These are phyloP conservation scores for Buxus sempervirens DNA, from an alignment of 164 flowering plant genomes.

Conservation along the genomic window DNA sequence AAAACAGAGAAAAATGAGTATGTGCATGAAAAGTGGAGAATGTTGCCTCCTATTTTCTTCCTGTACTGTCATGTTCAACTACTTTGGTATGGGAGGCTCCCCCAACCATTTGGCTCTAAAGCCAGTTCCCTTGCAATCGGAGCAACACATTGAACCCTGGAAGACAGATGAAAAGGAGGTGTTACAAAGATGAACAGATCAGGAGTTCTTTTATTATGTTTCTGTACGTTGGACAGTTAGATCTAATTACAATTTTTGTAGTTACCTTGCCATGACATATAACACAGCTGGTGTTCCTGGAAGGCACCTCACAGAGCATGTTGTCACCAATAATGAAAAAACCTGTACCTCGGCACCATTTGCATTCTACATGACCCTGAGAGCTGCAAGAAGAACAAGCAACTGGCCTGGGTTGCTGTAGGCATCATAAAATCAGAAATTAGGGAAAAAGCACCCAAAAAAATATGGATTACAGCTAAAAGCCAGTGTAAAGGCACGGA, in stretches of 20 bases:
- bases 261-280: constrained; percentile 89
- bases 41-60: not conserved
- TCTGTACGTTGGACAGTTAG: not conserved
- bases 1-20: not conserved
- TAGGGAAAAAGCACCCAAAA: not conserved
- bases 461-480: not conserved
- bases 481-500: too few relatives aligned
- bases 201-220: not conserved
- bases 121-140: constrained; percentile 92
- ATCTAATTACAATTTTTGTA: not conserved
- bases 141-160: constrained; percentile 78
- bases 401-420: constrained; percentile 93
- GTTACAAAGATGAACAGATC: not conserved
- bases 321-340: constrained; percentile 92
- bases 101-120: constrained; percentile 95
- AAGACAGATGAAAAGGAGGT: constrained; percentile 4
- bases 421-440: not conserved
- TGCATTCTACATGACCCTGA: constrained; percentile 86
- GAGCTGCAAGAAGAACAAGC: constrained; percentile 71
- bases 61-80: not conserved
- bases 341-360: constrained; percentile 95
- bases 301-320: constrained; percentile 93
- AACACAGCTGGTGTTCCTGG: constrained; percentile 74
- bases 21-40: not conserved
- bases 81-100: constrained; percentile 38